Evolutionary conservation across 2,329 filamentous ascomycete genomes (phyloP).

Genomic region (Alternaria hordeiaustralica): DNA sequence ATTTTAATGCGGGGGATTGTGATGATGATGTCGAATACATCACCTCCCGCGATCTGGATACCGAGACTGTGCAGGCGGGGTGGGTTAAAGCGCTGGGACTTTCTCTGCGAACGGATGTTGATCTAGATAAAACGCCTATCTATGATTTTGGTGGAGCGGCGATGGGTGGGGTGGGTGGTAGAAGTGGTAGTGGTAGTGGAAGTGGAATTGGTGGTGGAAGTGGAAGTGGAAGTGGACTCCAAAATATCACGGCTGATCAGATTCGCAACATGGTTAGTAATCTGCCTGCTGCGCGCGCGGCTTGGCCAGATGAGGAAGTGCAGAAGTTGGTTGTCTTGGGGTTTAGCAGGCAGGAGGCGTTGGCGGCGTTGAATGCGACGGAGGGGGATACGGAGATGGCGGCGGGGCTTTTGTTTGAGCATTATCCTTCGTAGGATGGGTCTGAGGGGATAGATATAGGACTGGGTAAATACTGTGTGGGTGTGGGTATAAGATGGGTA

Average conservation of each 20-base stretch:
- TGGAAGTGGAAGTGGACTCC: constrained; percentile 14
- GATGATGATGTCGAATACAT: constrained; percentile 39
- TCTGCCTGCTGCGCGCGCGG: constrained; percentile 38
- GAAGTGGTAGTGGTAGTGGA: neutral
- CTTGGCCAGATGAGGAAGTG: constrained; percentile 53
- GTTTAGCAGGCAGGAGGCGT: constrained; percentile 54
- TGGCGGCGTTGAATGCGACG: constrained; percentile 56
- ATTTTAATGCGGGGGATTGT: constrained; percentile 72
- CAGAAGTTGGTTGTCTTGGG: constrained; percentile 54
- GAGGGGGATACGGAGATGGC: constrained; percentile 58
- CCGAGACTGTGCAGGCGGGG: constrained; percentile 38
- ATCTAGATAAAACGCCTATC: neutral
- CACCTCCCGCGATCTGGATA: constrained; percentile 24
- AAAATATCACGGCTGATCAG: constrained; percentile 39
- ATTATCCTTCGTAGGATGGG: constrained; percentile 38
- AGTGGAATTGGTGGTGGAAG: neutral
- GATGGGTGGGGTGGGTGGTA: neutral
- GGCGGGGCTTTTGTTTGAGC: constrained; percentile 56
- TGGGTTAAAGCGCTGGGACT: constrained; percentile 75
- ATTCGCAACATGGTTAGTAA: constrained; percentile 40
- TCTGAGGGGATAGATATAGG: neutral
- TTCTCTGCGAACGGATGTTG: constrained; percentile 43
- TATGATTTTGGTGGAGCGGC: neutral
- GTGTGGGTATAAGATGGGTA: no score
- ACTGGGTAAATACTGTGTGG: no score